Base-by-base conservation (phyloP, 1,139 yeast species). In the Hyphopichia khmerensis region DNA sequence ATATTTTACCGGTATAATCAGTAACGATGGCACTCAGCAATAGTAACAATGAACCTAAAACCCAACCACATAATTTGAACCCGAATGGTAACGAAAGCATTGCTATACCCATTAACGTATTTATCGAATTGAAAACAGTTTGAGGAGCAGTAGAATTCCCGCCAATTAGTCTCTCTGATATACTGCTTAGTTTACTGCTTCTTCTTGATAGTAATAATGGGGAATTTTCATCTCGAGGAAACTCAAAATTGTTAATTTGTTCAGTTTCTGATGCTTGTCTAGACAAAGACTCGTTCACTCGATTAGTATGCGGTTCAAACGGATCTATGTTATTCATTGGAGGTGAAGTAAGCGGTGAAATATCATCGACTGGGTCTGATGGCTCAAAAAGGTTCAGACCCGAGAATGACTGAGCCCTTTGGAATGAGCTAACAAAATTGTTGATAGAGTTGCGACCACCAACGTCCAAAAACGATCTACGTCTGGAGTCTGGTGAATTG, bases 61-160 rank as follows among this genome's bases (percentile, higher is more conserved):
- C 58, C 90, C 96, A 85, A 19, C 98, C 98, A 0, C 96, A 77
- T 42, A 86, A 74, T 48, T 75, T 79, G 48, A 91, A 67, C 0
- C 93, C 98, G 52, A 85, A 73, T 0, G 97, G 96, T 39, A 91
- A 69, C 1, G 96, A 84, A 31, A 91, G 72, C 55, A 91, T 75
- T 3, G 96, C 97, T 37, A 91, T 80, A 0, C 97, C 98, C 54
- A 90, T 81, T 35, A 90, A 68, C 0, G 90, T 87, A 59, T 91
- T 91, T 43, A 90, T 83, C 3, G 95, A 82, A 59, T 91, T 91
- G 69, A 91, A 89, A 17, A 87, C 69, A 0, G 98, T 91, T 60
- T 91, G 98, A 1, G 91, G 85, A 0, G 82, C 84, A 0, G 97
- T 90, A 0, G 75, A 69, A 35, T 54, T 55, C 2, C 72, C 73